A percentile compares a stretch with the other conserved stretches of the same genome.
Conservation (phyloP, 306 rosid genomes). For the Geum urbanum region DNA sequence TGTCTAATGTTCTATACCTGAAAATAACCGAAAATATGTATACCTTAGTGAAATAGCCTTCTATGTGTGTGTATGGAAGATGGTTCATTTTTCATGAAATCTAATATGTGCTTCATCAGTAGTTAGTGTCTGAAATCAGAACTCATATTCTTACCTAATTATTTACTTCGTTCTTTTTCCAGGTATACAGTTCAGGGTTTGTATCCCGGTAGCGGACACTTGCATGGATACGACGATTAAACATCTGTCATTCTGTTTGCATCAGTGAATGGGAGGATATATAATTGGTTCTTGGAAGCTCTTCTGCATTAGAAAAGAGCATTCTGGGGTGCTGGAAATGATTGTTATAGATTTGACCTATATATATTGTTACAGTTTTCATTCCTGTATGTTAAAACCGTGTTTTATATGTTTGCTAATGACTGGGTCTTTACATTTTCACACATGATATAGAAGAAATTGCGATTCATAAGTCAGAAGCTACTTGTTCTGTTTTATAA, state of each 20-base stretch:
- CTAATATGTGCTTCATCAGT: not conserved
- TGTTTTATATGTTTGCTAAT: not conserved
- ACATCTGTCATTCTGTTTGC: not conserved
- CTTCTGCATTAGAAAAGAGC: not conserved
- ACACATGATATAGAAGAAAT: not conserved
- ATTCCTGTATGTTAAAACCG: not conserved
- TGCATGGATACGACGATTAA: not conserved
- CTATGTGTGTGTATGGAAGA: not conserved
- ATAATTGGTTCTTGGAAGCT: not conserved
- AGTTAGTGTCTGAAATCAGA: not conserved
- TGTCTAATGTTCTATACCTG: too few species aligned
- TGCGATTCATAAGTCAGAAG: not conserved
- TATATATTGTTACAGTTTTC: not conserved
- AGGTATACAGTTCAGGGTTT: slow-evolving; percentile 28
- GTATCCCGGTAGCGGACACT: not conserved
- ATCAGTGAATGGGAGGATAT: not conserved
- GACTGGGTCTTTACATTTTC: too few species aligned
- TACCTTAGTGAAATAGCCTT: too few species aligned
- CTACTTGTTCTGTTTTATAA: too few species aligned
- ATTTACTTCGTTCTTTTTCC: slow-evolving; percentile 17
- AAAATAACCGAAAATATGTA: too few species aligned
- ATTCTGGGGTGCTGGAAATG: not conserved
- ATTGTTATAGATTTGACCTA: not conserved
- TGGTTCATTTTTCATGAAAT: slow-evolving; percentile 2
- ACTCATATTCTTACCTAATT: not conserved